Evolutionary conservation across 1,284 basidiomycete genomes (phyloP).

Genomic region (Phylloporus gajari): DNA sequence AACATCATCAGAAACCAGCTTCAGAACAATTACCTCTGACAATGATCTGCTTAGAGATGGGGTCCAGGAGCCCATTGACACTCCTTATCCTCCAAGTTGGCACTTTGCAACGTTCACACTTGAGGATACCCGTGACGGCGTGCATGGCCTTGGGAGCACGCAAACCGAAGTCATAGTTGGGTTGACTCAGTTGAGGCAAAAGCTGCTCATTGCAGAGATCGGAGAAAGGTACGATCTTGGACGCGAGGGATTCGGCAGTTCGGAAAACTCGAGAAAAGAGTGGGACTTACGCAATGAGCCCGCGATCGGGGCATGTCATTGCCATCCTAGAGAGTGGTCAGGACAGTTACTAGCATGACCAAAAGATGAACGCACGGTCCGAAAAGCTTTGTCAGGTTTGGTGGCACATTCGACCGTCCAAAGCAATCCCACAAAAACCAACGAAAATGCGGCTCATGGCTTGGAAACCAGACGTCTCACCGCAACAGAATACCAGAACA

Average conservation of each 20-base stretch:
- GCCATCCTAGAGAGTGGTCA: constrained; percentile 78
- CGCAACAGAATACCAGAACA: constrained; percentile 99
- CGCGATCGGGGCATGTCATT: constrained; percentile 98
- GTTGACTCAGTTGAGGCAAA: constrained; percentile 94
- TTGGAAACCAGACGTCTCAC: constrained; percentile 99
- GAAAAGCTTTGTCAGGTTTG: constrained; percentile 96
- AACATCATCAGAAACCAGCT: constrained; percentile 97
- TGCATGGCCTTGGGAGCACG: constrained; percentile 97
- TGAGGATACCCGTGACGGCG: constrained; percentile 97
- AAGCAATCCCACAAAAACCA: constrained; percentile 99
- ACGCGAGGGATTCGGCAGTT: constrained; percentile 93
- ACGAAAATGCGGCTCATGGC: constrained; percentile 99
- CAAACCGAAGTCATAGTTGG: constrained; percentile 99
- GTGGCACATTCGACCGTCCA: constrained; percentile 95
- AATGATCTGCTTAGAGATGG: constrained; percentile 91
- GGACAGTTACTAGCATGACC: constrained; percentile 1
- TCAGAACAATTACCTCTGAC: constrained; percentile 97
- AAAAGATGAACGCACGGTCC: constrained; percentile 80
- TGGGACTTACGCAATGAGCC: constrained; percentile 99
- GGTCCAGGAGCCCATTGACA: constrained; percentile 69
- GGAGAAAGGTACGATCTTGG: constrained; percentile 99
- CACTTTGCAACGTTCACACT: constrained; percentile 84
- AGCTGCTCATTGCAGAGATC: constrained; percentile 97
- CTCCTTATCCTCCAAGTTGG: constrained; percentile 56
- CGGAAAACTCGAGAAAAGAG: constrained; percentile 99